phyloP scores from a whole-genome alignment of 2,329 filamentous ascomycete genomes.

The Fusarium siculi region DNA sequence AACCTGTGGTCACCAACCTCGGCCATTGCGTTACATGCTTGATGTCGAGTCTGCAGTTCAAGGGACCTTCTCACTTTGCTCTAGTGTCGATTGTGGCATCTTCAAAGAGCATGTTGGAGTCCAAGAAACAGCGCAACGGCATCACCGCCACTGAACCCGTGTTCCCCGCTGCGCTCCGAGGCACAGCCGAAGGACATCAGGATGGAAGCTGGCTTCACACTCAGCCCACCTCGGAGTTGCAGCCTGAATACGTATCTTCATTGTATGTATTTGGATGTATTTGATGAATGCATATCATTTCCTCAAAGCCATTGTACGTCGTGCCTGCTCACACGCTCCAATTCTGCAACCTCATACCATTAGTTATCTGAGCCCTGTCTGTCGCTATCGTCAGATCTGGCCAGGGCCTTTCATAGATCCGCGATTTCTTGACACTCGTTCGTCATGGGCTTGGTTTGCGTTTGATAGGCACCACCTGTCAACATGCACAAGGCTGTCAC shows the following conservation, averaged over 20 bases:
- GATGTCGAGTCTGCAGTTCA: slow-evolving; percentile 23
- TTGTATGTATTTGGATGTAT: slow-evolving; percentile 8
- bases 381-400: slow-evolving; percentile 36
- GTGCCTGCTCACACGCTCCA: slow-evolving; percentile 17
- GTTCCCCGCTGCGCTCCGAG: slow-evolving; percentile 32
- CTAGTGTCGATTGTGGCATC: slow-evolving; percentile 19
- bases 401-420: slow-evolving; percentile 30
- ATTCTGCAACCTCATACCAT: slow-evolving; percentile 6
- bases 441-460: slow-evolving; percentile 15
- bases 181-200: slow-evolving; percentile 42
- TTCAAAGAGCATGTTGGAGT: slow-evolving; percentile 2
- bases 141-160: slow-evolving; percentile 26
- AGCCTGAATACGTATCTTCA: slow-evolving; percentile 10
- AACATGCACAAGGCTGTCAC: slow-evolving; percentile 42
- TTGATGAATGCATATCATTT: slow-evolving; percentile 23
- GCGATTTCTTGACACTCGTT: slow-evolving; percentile 19
- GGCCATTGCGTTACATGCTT: slow-evolving; percentile 28
- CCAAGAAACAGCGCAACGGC: slow-evolving; percentile 35
- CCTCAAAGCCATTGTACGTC: slow-evolving; percentile 19
- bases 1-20: slow-evolving; percentile 38
- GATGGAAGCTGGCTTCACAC: slow-evolving; percentile 16
- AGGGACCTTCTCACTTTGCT: slow-evolving; percentile 35
- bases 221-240: slow-evolving; percentile 7
- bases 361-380: slow-evolving; percentile 11
- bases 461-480: slow-evolving; percentile 29